These are phyloP conservation scores for Platanthera guangdongensis DNA, from an alignment of 106 monocot genomes.

Conservation along the genomic window DNA sequence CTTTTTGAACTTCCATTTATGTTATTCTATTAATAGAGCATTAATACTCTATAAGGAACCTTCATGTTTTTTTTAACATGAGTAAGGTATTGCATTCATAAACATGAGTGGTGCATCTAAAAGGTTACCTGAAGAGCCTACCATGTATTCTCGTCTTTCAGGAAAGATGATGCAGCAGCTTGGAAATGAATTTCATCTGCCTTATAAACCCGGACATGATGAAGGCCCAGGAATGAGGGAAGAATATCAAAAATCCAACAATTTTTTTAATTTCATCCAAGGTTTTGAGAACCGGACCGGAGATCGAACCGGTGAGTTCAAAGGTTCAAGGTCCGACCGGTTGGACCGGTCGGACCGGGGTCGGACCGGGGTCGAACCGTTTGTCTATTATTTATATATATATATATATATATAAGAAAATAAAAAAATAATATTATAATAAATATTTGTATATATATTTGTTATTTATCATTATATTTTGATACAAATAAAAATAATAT, in stretches of 20 bases:
- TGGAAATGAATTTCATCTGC: slow-evolving; percentile 43
- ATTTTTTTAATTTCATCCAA: too few relatives aligned
- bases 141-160: slow-evolving; percentile 27
- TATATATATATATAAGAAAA: too few relatives aligned
- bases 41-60: background rate
- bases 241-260: slow-evolving; percentile 52
- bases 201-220: slow-evolving; percentile 52
- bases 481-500: too few relatives aligned
- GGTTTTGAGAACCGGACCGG: too few relatives aligned
- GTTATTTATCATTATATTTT: too few relatives aligned
- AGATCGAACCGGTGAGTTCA: too few relatives aligned
- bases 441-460: too few relatives aligned
- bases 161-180: slow-evolving; percentile 35
- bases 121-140: slow-evolving; percentile 52
- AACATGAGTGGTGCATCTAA: slow-evolving; percentile 58
- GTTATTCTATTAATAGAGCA: background rate
- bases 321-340: too few relatives aligned
- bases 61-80: slow-evolving; percentile 23
- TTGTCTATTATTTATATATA: too few relatives aligned
- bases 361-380: too few relatives aligned
- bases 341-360: too few relatives aligned
- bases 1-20: background rate
- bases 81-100: slow-evolving; percentile 61
- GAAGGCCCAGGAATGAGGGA: slow-evolving; percentile 48
- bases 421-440: too few relatives aligned